Percentiles rank a stretch among this genome's conserved stretches.
Conservation (phyloP, 345 rosid genomes). For the Populus tremula region DNA sequence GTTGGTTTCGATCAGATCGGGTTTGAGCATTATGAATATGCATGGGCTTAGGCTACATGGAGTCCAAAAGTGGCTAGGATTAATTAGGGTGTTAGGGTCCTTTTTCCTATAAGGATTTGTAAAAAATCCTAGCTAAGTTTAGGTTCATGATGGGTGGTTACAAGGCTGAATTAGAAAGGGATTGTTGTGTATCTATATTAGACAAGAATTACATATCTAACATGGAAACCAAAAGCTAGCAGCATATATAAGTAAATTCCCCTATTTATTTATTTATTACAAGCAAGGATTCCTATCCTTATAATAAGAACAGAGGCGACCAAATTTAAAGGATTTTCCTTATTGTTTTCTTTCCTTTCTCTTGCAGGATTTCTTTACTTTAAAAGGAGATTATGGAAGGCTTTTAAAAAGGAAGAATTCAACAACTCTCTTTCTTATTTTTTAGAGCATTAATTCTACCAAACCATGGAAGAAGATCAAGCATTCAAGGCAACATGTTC, state of each 20-base stretch:
- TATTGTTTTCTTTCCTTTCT: not conserved
- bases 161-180: not conserved
- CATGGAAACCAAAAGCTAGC: no score
- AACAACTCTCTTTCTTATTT: no score
- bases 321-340: no score
- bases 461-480: no score
- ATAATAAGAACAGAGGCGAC: not conserved
- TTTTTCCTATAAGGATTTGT: not conserved
- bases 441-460: no score
- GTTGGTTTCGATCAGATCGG: no score
- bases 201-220: not conserved
- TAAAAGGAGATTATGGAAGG: not conserved
- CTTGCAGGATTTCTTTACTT: not conserved
- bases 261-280: no score
- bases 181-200: not conserved
- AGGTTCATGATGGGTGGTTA: not conserved
- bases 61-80: no score
- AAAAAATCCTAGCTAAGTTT: not conserved
- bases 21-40: no score
- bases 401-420: not conserved
- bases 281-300: no score
- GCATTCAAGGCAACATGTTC: no score
- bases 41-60: not conserved
- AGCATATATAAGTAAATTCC: no score
- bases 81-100: not conserved